These are phyloP conservation scores for Posidonia oceanica DNA, from an alignment of 116 monocot genomes.

Conservation along the genomic window DNA sequence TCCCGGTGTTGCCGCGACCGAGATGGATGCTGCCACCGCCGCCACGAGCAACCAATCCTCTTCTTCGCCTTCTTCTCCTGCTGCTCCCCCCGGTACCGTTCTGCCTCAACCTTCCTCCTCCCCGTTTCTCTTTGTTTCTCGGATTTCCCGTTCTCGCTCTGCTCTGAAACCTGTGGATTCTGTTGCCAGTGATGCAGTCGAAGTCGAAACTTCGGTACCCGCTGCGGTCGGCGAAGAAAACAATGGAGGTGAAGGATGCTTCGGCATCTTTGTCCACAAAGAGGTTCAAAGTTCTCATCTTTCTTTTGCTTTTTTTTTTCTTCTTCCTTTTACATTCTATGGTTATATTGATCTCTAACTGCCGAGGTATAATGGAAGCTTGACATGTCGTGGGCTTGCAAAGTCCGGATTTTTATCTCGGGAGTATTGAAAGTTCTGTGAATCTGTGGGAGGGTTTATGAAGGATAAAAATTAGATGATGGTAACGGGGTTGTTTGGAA, in stretches of 20 bases:
- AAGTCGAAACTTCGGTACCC: conserved; percentile 57
- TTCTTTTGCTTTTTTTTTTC: not conserved
- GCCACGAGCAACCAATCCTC: not conserved
- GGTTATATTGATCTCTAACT: not conserved
- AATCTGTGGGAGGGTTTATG: not conserved
- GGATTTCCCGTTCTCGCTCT: not conserved
- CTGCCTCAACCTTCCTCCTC: not conserved
- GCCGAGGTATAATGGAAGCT: not conserved
- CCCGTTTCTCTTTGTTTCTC: not conserved
- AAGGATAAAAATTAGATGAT: too few species aligned
- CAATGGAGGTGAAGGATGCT: conserved; percentile 18
- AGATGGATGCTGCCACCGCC: not conserved
- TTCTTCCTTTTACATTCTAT: not conserved
- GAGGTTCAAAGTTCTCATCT: conserved; percentile 15
- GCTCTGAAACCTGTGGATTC: not conserved
- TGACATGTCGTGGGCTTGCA: not conserved
- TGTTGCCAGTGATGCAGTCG: conserved; percentile 7
- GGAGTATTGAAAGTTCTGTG: not conserved
- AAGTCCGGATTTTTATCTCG: not conserved
- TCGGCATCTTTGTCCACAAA: conserved; percentile 15
- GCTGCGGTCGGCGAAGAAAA: conserved; percentile 36
- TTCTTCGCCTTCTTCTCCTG: not conserved
- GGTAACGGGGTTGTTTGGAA: too few species aligned
- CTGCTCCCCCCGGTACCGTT: not conserved
- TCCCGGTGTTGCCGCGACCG: not conserved